Percentiles rank a stretch among this genome's conserved stretches.
phyloP scores from a whole-genome alignment of 495 filamentous ascomycete species.

The Aspergillus haitiensis region DNA sequence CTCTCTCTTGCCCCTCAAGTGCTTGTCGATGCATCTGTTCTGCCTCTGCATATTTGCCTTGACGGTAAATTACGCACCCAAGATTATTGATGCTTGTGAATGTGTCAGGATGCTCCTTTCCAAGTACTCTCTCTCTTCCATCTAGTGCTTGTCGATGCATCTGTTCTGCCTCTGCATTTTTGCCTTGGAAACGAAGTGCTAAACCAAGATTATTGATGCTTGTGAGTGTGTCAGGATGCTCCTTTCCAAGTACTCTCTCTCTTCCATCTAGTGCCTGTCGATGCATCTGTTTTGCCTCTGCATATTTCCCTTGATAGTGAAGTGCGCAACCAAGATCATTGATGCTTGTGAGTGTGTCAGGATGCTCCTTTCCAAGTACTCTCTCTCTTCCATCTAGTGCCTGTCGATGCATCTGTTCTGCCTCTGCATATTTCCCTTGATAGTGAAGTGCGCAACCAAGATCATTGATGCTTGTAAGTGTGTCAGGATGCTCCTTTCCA shows the following conservation, averaged over 20 bases:
- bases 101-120: not conserved
- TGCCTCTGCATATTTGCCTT: not conserved
- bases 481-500: not conserved
- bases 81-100: not conserved
- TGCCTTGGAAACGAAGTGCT: not conserved
- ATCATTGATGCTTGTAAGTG: not conserved
- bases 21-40: not conserved
- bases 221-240: constrained; percentile 2
- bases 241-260: not conserved
- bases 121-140: not conserved
- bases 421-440: not conserved
- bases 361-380: not conserved
- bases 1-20: not conserved
- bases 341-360: not conserved
- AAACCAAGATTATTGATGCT: not conserved
- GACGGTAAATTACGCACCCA: not conserved
- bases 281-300: not conserved
- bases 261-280: constrained; percentile 1
- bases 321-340: not conserved
- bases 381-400: not conserved
- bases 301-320: not conserved
- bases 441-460: not conserved
- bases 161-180: not conserved
- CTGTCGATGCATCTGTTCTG: not conserved
- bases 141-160: not conserved